Evolutionary conservation across 805 yeast species (phyloP), one percentile per base, ranked within the genome.

Genomic region (Metschnikowia similis): DNA sequence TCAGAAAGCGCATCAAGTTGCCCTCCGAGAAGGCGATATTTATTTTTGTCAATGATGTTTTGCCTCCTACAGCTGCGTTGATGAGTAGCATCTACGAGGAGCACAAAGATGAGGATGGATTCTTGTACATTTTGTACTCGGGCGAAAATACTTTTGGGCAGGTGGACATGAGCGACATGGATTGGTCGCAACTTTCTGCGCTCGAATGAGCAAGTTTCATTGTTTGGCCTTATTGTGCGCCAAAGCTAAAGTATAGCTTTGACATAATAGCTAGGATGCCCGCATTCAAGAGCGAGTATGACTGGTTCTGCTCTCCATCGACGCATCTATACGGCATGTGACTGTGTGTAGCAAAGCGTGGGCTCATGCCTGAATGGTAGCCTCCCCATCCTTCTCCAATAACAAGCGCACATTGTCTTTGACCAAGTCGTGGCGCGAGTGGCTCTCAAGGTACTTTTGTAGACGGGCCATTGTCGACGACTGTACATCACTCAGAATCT

Each of bases 1-100:
- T 94, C 61, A 85, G 99, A 71, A 91, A 92, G 74, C 85, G 99
- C 69, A 91, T 94, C 69, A 87, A 87, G 76, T 80, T 94, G 56
- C 96, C 97, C 43, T 87, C 96, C 29, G 99, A 94, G 70, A 91
- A 92, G 84, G 99, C 99, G 40, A 92, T 94, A 57, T 94, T 94
- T 71, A 90, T 94, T 58, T 94, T 94, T 68, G 96, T 94, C 56
- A 92, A 94, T 66, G 99, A 94, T 67, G 90, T 94, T 50, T 79
- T 94, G 59, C 99, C 99, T 9, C 98, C 98, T 42, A 94, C 99
- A 2, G 97, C 98, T 17, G 96, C 98, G 14, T 80, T 94, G 58
- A 89, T 94, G 94, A 86, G 96, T 61, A 81, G 94, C 26, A 87
- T 94, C 56, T 94, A 94, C 66, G 96, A 91, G 63, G 97, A 94